Evolutionary conservation across 73 alveolate genomes (phyloP).

Genomic region (Loxodes magnus): DNA sequence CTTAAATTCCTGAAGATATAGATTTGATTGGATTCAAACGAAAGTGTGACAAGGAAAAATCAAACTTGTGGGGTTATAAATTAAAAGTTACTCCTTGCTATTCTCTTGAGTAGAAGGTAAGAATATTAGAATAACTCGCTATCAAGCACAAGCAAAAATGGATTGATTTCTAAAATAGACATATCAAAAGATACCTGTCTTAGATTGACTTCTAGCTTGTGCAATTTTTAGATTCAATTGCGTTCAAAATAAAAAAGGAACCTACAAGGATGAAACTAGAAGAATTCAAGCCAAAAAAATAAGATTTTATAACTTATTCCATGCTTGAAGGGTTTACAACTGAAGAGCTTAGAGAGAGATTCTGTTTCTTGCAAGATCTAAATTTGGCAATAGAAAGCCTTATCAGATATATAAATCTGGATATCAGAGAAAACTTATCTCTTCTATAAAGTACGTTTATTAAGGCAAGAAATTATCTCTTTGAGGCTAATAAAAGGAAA

Average conservation of each 20-base stretch:
- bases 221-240: neutral
- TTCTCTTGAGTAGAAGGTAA: neutral
- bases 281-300: constrained; percentile 9
- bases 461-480: constrained; percentile 6
- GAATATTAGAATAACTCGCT: neutral
- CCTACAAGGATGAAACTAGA: neutral
- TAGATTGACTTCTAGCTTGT: neutral
- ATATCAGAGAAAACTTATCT: constrained; percentile 1
- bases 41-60: neutral
- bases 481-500: neutral
- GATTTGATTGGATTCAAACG: constrained; percentile 5
- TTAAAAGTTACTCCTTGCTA: constrained; percentile 6
- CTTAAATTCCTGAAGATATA: constrained; percentile 10
- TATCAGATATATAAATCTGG: constrained; percentile 1
- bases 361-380: neutral
- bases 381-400: constrained; percentile 2
- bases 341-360: constrained; percentile 6
- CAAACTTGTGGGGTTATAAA: constrained; percentile 2
- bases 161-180: neutral
- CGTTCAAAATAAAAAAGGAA: neutral
- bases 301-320: constrained; percentile 1
- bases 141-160: neutral
- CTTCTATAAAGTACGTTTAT: constrained; percentile 4
- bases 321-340: constrained; percentile 3
- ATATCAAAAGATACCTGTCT: neutral